Conservation (phyloP, 108 stramenopile species). For the Skeletonema menzelii region DNA sequence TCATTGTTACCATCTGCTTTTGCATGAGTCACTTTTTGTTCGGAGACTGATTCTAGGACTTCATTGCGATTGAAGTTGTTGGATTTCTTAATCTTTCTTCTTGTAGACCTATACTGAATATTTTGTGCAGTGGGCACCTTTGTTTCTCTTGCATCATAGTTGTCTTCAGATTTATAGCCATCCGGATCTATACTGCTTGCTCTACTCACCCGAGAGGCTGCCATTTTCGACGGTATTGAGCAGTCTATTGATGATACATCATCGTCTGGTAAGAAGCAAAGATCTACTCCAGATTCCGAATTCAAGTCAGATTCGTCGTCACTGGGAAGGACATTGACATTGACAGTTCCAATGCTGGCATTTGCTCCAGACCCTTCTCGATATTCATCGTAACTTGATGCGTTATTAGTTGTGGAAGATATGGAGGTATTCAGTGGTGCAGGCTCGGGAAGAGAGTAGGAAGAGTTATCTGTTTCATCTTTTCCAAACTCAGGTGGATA, state of each 20-base stretch:
- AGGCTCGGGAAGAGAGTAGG: constrained; percentile 26
- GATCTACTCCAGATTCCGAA: constrained; percentile 13
- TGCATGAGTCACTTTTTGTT: not conserved
- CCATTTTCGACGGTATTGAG: constrained; percentile 16
- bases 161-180: constrained; percentile 38
- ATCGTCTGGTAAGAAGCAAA: constrained; percentile 23
- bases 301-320: constrained; percentile 4
- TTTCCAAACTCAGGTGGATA: not conserved
- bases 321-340: constrained; percentile 1
- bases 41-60: not conserved
- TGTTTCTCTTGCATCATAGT: constrained; percentile 9
- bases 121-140: not conserved
- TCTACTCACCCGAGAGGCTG: constrained; percentile 1
- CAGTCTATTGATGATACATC: constrained; percentile 33
- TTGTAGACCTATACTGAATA: not conserved
- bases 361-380: not conserved
- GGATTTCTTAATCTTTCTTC: not conserved
- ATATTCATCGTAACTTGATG: not conserved
- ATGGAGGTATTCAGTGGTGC: constrained; percentile 1
- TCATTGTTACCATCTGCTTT: not conserved
- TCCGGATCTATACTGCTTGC: constrained; percentile 25
- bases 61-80: not conserved
- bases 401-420: not conserved
- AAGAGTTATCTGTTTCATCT: constrained; percentile 4
- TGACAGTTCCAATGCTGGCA: not conserved